phyloP scores from a whole-genome alignment of 2,329 filamentous ascomycete species.

The Clonostachys solani region DNA sequence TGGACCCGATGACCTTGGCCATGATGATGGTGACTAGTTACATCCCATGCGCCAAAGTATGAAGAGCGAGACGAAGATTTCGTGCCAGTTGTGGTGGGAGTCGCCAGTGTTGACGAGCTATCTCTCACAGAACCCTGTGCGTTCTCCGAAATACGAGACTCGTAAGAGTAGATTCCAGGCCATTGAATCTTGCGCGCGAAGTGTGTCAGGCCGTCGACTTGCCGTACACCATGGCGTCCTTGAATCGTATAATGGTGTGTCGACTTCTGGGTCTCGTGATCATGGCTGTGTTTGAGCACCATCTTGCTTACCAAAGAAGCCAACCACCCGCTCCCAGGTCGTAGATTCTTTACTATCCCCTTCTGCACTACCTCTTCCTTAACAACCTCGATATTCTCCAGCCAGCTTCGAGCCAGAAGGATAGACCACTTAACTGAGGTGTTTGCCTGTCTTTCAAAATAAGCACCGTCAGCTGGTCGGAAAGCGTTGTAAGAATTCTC shows the following conservation, averaged over 20 bases:
- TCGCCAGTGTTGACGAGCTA: conserved; percentile 22
- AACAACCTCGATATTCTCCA: conserved; percentile 62
- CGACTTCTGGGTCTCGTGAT: conserved; percentile 2
- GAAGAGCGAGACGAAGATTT: conserved; percentile 32
- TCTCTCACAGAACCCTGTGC: conserved; percentile 20
- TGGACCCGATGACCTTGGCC: conserved; percentile 20
- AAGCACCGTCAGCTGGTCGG: conserved; percentile 51
- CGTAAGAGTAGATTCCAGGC: conserved; percentile 54
- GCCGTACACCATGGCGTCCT: conserved; percentile 51
- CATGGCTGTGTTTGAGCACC: conserved; percentile 33
- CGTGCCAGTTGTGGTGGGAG: conserved; percentile 10
- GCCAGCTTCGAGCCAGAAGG: conserved; percentile 59
- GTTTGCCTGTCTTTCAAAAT: conserved; percentile 59
- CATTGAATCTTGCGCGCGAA: conserved; percentile 60
- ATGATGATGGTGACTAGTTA: conserved; percentile 16
- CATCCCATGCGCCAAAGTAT: conserved; percentile 39
- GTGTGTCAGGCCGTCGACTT: conserved; percentile 57
- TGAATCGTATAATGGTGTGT: conserved; percentile 43
- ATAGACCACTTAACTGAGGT: conserved; percentile 64
- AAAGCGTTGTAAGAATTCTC: conserved; percentile 48
- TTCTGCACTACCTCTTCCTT: conserved; percentile 26
- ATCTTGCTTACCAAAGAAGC: conserved; percentile 53
- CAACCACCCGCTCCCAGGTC: conserved; percentile 41
- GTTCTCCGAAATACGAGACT: conserved; percentile 41
- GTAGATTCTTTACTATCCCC: not conserved